Evolutionary conservation across 2,329 filamentous ascomycete species (phyloP), one percentile per base, ranked within the genome.

Genomic region (Beauveria sp.): DNA sequence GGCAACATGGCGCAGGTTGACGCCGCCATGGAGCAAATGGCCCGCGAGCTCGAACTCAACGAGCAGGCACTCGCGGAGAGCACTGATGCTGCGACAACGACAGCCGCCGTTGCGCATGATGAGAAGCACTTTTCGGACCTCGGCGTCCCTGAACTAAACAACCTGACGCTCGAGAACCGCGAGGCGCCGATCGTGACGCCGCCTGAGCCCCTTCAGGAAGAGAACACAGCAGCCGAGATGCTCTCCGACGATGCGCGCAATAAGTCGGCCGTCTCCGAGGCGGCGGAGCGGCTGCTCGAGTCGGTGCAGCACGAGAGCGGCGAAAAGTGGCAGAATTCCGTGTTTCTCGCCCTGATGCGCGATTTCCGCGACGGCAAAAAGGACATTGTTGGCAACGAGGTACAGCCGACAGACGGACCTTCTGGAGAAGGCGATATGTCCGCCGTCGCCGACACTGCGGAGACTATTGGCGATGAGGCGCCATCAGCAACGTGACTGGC

Each of bases 241-340:
- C 46, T 57, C n/a, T 49, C 54, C 20, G 61, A 62, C 16, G 56
- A 58, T 43, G 24, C 63, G 38, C 70, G 69, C 53, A 60, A 64
- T 57, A 73, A 72, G 46, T 74, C 74, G 1, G 75, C 74, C 24
- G 74, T 79, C 2, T 73, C 77, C 2, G 74, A 77, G 61, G 76
- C 76, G 0, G 77, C 77, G 7, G 72, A 76, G 63, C 71, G 74
- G 24, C 72, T 79, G 1, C 70, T 79, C 42, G 74, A 78, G 52
- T 73, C 74, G 2, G 77, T 79, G 26, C 70, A 76, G 64, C 76
- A 79, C 58, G 77, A 79, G 63, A 69, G 71, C 50, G 75, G 76
- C 47, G 77, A 78, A 9, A 79, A 79, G 64, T 79, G 77, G 77
- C 76, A 77, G 64, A 77, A 79, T 50, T 79, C 77, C 0, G 68